Evolutionary conservation across 441 rosid species (phyloP).

Genomic region (Euphorbia corollata): DNA sequence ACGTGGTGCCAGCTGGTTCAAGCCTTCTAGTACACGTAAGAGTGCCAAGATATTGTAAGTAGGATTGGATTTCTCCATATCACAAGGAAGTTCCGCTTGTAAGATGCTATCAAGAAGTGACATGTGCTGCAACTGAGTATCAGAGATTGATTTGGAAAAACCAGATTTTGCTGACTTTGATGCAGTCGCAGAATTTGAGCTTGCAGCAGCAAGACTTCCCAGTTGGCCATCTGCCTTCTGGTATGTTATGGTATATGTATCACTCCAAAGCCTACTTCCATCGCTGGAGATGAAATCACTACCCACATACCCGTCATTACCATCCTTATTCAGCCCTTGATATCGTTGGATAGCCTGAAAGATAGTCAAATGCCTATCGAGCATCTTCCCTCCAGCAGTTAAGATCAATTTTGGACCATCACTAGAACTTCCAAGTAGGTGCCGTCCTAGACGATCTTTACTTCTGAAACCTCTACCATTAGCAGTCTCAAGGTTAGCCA

Average conservation of each 20-base stretch:
- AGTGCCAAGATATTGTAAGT: slow-evolving; percentile 84
- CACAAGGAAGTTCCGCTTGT: slow-evolving; percentile 94
- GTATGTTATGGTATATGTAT: slow-evolving; percentile 85
- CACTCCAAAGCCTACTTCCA: slow-evolving; percentile 87
- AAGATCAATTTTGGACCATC: slow-evolving; percentile 80
- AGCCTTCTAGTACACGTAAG: slow-evolving; percentile 80
- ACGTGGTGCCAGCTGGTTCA: slow-evolving; percentile 90
- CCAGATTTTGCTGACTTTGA: slow-evolving; percentile 54
- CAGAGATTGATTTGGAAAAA: slow-evolving; percentile 43
- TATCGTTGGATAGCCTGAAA: slow-evolving; percentile 97
- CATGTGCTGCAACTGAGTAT: slow-evolving; percentile 41
- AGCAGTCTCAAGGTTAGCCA: slow-evolving; percentile 93
- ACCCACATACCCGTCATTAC: slow-evolving; percentile 79
- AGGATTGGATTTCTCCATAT: slow-evolving; percentile 83
- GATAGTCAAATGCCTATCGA: slow-evolving; percentile 87
- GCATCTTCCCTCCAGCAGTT: slow-evolving; percentile 87
- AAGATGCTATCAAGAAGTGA: slow-evolving; percentile 91
- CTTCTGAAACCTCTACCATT: slow-evolving; percentile 92
- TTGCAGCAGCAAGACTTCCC: slow-evolving; percentile 58
- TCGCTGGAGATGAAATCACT: slow-evolving; percentile 82
- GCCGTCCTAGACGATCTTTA: slow-evolving; percentile 84
- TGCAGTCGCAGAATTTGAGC: slow-evolving; percentile 42
- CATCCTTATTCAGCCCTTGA: slow-evolving; percentile 80
- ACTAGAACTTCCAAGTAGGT: slow-evolving; percentile 51
- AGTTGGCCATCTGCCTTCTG: slow-evolving; percentile 83